Percentiles rank a stretch among this genome's conserved stretches.
Evolutionary conservation across 179 eudicot species (phyloP).

Genomic region (Spinacia oleracea): DNA sequence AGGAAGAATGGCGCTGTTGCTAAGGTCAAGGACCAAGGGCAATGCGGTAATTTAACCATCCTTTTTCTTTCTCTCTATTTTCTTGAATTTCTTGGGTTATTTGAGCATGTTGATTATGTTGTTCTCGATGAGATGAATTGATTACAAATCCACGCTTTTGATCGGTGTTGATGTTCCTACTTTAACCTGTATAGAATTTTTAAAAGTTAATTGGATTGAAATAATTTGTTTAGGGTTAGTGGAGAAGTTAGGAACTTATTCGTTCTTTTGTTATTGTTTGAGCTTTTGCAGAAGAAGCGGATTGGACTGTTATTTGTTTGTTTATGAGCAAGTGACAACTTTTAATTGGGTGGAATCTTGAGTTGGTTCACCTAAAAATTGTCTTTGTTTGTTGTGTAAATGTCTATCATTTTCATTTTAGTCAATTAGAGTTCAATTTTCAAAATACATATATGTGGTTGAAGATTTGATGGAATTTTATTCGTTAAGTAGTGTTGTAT

Average conservation of each 20-base stretch:
- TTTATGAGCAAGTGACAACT: slow-evolving; percentile 11
- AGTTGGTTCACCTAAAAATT: neutral
- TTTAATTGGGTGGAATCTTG: slow-evolving; percentile 13
- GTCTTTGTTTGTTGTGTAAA: neutral
- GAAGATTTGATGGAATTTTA: too few species aligned
- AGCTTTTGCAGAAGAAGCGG: neutral
- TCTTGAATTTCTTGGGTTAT: neutral
- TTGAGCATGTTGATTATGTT: neutral
- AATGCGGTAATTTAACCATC: slow-evolving; percentile 41
- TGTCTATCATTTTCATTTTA: neutral
- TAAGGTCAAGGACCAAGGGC: slow-evolving; percentile 66
- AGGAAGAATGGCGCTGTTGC: slow-evolving; percentile 65
- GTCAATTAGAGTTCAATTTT: too few species aligned
- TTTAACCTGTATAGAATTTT: neutral
- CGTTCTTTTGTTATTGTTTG: neutral
- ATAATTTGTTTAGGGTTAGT: slow-evolving; percentile 6
- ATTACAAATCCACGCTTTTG: too few species aligned
- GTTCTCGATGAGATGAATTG: too few species aligned
- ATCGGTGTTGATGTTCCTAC: too few species aligned
- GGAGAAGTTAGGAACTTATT: slow-evolving; percentile 17
- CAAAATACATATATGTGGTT: too few species aligned
- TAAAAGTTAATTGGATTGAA: neutral
- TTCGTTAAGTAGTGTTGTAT: neutral
- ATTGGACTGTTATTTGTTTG: slow-evolving; percentile 10
- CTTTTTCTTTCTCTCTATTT: neutral